A percentile compares a stretch with the other conserved stretches of the same genome.
Evolutionary conservation across 345 rosid species (phyloP).

Genomic region (Camelina sativa): DNA sequence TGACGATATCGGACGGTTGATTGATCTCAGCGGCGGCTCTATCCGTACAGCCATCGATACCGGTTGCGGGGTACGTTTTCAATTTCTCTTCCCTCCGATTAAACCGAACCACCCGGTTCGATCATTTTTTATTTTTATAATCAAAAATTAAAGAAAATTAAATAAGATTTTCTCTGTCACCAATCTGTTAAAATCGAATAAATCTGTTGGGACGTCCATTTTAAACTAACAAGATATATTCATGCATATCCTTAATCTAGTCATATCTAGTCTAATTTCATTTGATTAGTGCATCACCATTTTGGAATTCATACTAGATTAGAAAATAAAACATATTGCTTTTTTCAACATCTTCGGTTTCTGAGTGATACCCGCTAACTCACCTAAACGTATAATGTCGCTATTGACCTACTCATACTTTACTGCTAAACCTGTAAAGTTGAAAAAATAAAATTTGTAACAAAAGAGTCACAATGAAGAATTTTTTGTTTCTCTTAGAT

Average conservation of each 20-base stretch:
- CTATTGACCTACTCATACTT: conserved; percentile 28
- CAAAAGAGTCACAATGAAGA: conserved; percentile 16
- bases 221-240: conserved; percentile 22
- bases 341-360: conserved; percentile 19
- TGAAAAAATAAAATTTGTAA: conserved; percentile 24
- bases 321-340: not conserved
- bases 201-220: conserved; percentile 30
- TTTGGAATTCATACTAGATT: conserved; percentile 15
- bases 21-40: conserved; percentile 80
- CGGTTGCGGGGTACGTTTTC: conserved; percentile 89
- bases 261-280: conserved; percentile 2
- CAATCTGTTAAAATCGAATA: conserved; percentile 22
- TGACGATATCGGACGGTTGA: conserved; percentile 74
- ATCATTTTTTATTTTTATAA: not conserved
- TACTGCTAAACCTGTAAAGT: conserved; percentile 31
- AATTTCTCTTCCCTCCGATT: not conserved
- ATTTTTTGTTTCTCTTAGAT: not conserved
- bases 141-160: conserved; percentile 3
- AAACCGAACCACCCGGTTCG: conserved; percentile 18
- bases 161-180: not conserved
- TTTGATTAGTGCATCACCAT: not conserved
- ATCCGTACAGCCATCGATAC: conserved; percentile 93
- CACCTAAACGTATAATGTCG: conserved; percentile 20
- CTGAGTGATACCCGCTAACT: conserved; percentile 22
- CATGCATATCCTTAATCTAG: conserved; percentile 28